Evolutionary conservation across 768 basidiomycete species (phyloP), one percentile per base, ranked within the genome.

Genomic region (Macrolepiota albuminosa): DNA sequence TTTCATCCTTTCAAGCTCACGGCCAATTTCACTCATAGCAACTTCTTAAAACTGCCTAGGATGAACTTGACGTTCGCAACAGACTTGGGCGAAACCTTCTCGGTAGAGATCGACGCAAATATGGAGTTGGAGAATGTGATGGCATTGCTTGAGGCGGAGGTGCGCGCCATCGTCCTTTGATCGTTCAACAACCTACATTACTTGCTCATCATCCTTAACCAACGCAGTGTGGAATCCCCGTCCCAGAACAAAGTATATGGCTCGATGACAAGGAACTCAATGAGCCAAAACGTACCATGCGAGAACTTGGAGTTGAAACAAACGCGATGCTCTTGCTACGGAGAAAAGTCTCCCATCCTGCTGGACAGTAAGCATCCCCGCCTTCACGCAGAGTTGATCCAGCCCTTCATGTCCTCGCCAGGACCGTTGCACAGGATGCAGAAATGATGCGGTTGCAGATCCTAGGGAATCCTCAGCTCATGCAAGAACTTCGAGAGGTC

Each of bases 101-200:
- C 73, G 43, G 75, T 96, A 54, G 95, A 98, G 69, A 92, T 97
- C 65, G 93, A 95, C 74, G 83, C 91, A 1, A 82, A 81, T 56
- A 95, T 98, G 91, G 87, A 92, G 71, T 83, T 98, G 33, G 91
- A 93, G 77, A 90, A 95, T 71, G 87, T 98, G 40, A 89, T 89
- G 83, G 96, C 93, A 13, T 78, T 98, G 56, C 80, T 97, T n/a
- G 94, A 97, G 73, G 95, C 89, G 0, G 95, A 98, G 84, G 96
- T 94, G 70, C 71, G 87, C 70, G n/a, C 46, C 56, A 47, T 48
- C 37, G 26, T 42, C 10, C 10, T 42, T 39, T 42, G 53, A 42
- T 55, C 54, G 48, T 26, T 56, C n/a, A 9, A 26, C 43, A 24
- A 24, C n/a, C 16, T 18, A n/a, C 54, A 9, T 34, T 14, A 24